Evolutionary conservation across 139 green algal genomes (phyloP).

Genomic region (Deuterostichococcus epilithicus): DNA sequence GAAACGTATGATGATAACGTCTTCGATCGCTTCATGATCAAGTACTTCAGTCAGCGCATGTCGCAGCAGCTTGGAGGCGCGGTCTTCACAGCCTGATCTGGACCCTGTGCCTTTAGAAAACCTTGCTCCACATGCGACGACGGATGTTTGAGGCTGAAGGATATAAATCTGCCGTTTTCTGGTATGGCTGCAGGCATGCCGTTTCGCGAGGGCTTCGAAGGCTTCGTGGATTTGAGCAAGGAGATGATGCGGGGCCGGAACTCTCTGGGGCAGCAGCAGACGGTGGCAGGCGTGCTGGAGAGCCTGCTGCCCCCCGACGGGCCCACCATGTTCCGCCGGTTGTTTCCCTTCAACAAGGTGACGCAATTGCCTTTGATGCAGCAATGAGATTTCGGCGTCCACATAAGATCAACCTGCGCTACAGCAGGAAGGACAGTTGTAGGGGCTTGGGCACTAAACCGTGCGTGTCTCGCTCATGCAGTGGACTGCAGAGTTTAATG

Average conservation of each 20-base stretch:
- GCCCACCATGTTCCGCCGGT: slow-evolving; percentile 29
- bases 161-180: neutral
- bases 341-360: slow-evolving; percentile 44
- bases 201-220: slow-evolving; percentile 36
- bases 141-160: neutral
- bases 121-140: neutral
- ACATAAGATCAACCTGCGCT: too few relatives aligned
- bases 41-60: slow-evolving; percentile 32
- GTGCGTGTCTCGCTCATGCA: slow-evolving; percentile 12
- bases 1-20: slow-evolving; percentile 17
- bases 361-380: too few relatives aligned
- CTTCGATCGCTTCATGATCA: slow-evolving; percentile 20
- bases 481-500: slow-evolving; percentile 43
- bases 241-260: slow-evolving; percentile 50
- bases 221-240: slow-evolving; percentile 49
- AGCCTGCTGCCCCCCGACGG: slow-evolving; percentile 37
- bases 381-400: too few relatives aligned
- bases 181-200: neutral
- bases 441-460: too few relatives aligned
- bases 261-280: slow-evolving; percentile 40
- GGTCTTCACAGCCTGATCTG: neutral
- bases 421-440: too few relatives aligned
- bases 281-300: slow-evolving; percentile 38
- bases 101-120: neutral
- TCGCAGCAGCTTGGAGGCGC: slow-evolving; percentile 46